Evolutionary conservation across 768 basidiomycete genomes (phyloP).

Genomic region (Boletus reticuloceps): DNA sequence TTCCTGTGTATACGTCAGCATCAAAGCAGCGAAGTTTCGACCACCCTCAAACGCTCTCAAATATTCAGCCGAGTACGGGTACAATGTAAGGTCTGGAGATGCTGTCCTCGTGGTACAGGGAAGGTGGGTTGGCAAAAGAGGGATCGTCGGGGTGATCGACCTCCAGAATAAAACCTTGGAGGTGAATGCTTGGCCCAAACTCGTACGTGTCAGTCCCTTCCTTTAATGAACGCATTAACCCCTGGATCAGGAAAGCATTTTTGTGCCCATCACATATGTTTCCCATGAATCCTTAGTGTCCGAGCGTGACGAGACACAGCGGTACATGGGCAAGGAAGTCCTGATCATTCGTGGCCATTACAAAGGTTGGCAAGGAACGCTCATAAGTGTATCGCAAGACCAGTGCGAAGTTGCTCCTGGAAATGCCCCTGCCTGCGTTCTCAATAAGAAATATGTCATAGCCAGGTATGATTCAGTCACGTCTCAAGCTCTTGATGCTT

Average conservation of each 20-base stretch:
- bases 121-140: not conserved
- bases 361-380: not conserved
- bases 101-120: not conserved
- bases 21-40: not conserved
- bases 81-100: conserved; percentile 1
- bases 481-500: not conserved
- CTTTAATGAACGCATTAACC: not conserved
- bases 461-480: not conserved
- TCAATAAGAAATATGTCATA: not conserved
- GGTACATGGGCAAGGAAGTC: not conserved
- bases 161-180: not conserved
- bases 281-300: not conserved
- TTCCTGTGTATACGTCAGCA: not conserved
- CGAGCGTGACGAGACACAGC: not conserved
- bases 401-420: not conserved
- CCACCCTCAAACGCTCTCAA: not conserved
- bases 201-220: not conserved
- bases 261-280: not conserved
- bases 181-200: not conserved
- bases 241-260: not conserved
- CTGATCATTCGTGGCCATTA: not conserved
- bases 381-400: not conserved
- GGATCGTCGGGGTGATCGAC: not conserved
- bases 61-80: not conserved
- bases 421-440: too few relatives aligned